phyloP scores from a whole-genome alignment of 1,284 basidiomycete species.

The Malassezia brasiliensis region DNA sequence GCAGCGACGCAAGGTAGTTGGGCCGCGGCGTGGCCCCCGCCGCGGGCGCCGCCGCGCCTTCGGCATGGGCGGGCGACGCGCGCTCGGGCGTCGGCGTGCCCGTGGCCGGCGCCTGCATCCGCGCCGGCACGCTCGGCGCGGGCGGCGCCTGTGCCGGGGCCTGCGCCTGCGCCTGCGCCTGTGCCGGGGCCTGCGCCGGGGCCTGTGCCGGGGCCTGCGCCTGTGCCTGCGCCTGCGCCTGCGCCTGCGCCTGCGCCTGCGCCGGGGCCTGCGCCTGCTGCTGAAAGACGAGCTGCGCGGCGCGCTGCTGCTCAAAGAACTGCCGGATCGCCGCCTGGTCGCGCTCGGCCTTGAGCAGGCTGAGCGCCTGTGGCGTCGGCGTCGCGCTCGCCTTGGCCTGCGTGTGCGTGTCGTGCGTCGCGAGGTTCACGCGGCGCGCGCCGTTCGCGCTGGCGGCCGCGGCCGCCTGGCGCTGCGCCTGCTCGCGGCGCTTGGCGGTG shows the following conservation, averaged over 20 bases:
- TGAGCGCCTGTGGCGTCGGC: slow-evolving; percentile 43
- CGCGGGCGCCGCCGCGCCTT: no score
- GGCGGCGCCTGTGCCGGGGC: no score
- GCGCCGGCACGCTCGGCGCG: no score
- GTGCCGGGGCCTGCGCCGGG: slow-evolving; percentile 15
- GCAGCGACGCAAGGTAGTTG: neutral
- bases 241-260: slow-evolving; percentile 12
- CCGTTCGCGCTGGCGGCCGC: slow-evolving; percentile 14
- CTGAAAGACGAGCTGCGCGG: slow-evolving; percentile 26
- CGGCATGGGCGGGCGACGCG: no score
- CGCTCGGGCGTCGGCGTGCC: no score
- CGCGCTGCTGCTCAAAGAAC: slow-evolving; percentile 35
- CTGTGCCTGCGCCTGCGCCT: slow-evolving; percentile 11
- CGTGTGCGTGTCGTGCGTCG: slow-evolving; percentile 39
- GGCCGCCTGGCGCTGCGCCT: slow-evolving; percentile 26
- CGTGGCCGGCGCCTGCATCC: no score
- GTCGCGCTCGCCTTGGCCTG: slow-evolving; percentile 39
- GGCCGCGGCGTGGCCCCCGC: no score
- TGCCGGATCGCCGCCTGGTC: slow-evolving; percentile 40
- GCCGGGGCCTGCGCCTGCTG: slow-evolving; percentile 33
- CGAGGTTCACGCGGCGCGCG: slow-evolving; percentile 31
- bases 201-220: slow-evolving; percentile 16
- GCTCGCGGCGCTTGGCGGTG: slow-evolving; percentile 38
- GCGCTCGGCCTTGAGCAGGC: slow-evolving; percentile 37
- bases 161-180: slow-evolving; percentile 16